Evolutionary conservation across 352 stramenopile genomes (phyloP).

Genomic region (Phytopythium litorale): DNA sequence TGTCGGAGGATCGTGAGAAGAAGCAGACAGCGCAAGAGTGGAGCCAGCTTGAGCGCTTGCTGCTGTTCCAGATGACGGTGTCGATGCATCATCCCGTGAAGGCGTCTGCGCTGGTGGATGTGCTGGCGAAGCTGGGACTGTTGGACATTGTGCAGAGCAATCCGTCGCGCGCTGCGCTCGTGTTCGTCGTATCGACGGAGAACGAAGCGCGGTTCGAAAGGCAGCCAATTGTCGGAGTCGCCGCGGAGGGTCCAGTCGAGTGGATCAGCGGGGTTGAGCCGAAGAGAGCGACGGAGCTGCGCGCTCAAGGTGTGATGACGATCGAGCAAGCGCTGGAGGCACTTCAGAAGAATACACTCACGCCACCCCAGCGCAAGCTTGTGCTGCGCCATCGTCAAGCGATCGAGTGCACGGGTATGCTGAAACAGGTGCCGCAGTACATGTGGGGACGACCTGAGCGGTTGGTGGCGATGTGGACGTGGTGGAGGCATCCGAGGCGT

Average conservation of each 20-base stretch:
- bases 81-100: not conserved
- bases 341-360: not conserved
- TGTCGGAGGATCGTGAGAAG: not conserved
- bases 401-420: not conserved
- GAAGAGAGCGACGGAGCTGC: not conserved
- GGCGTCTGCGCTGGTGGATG: not conserved
- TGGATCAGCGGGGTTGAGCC: not conserved
- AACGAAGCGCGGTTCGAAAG: not conserved
- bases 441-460: not conserved
- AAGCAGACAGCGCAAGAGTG: not conserved
- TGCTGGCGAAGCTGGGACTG: not conserved
- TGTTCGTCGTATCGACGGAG: not conserved
- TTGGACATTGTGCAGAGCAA: not conserved
- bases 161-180: too few relatives aligned
- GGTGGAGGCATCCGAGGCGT: too few relatives aligned
- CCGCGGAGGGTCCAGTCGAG: not conserved
- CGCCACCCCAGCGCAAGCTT: not conserved
- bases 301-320: not conserved
- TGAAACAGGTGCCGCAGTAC: not conserved
- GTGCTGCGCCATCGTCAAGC: not conserved
- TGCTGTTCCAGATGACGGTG: not conserved
- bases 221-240: not conserved
- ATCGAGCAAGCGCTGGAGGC: not conserved
- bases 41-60: not conserved
- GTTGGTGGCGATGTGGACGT: not conserved